Percentiles rank a stretch among this genome's conserved stretches.
These are phyloP conservation scores for Dictyostelium gargantuum DNA, from an alignment of 208 protist genomes.

Conservation along the genomic window DNA sequence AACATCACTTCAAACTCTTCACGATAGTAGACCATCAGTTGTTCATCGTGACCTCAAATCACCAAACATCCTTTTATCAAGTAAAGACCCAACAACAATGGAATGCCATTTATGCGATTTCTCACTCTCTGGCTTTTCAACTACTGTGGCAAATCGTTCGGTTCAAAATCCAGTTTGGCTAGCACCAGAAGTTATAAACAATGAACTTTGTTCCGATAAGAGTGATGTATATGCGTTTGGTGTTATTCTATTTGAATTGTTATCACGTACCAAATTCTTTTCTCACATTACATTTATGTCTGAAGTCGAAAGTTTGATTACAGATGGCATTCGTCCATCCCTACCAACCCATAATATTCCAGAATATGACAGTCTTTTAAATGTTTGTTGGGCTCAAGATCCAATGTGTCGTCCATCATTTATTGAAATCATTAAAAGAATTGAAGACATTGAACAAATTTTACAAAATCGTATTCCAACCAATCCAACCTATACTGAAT, in stretches of 20 bases:
- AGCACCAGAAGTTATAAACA: constrained; percentile 71
- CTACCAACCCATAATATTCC: constrained; percentile 38
- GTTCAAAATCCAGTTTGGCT: constrained; percentile 73
- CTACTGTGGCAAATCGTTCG: background rate
- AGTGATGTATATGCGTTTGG: constrained; percentile 73
- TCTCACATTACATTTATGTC: constrained; percentile 54
- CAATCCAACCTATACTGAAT: background rate
- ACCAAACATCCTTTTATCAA: constrained; percentile 43
- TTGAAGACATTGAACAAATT: constrained; percentile 48
- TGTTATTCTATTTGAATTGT: constrained; percentile 71
- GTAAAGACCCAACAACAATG: background rate
- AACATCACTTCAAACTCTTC: constrained; percentile 6
- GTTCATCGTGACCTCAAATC: constrained; percentile 53
- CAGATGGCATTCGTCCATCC: constrained; percentile 45
- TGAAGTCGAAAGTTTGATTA: constrained; percentile 58
- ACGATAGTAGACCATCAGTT: constrained; percentile 29
- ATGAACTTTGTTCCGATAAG: constrained; percentile 71
- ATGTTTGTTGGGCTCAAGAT: constrained; percentile 56
- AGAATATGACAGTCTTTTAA: constrained; percentile 64
- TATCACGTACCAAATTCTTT: constrained; percentile 62
- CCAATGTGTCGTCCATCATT: constrained; percentile 50
- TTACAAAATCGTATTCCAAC: background rate
- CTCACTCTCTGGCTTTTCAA: constrained; percentile 36
- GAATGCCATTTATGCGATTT: constrained; percentile 53
- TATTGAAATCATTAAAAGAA: constrained; percentile 24